A percentile compares a stretch with the other conserved stretches of the same genome.
phyloP scores from a whole-genome alignment of 306 rosid genomes.

The Begonia loranthoides region DNA sequence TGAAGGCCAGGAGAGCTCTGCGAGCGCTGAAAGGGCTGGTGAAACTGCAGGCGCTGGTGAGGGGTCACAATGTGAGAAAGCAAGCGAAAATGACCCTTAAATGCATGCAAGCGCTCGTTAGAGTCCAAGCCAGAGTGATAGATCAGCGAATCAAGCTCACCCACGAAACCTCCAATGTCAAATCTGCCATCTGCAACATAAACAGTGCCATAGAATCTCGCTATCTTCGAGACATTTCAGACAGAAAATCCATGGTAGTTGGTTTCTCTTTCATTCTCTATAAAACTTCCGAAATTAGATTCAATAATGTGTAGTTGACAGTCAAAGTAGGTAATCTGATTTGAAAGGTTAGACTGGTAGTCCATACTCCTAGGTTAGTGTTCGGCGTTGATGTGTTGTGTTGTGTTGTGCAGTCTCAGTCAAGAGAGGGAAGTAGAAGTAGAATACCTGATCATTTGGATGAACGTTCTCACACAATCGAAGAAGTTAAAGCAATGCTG shows the following conservation, averaged over 20 bases:
- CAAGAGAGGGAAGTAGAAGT: slow-evolving; percentile 80
- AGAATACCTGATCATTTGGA: slow-evolving; percentile 64
- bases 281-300: too few relatives aligned
- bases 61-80: slow-evolving; percentile 91
- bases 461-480: slow-evolving; percentile 72
- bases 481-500: slow-evolving; percentile 92
- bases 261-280: not conserved
- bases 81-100: slow-evolving; percentile 92
- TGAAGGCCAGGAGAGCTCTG: slow-evolving; percentile 88
- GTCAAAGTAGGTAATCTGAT: too few relatives aligned
- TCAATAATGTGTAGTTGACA: too few relatives aligned
- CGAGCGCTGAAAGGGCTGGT: slow-evolving; percentile 86
- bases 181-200: slow-evolving; percentile 69
- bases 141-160: slow-evolving; percentile 70
- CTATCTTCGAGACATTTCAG: slow-evolving; percentile 56
- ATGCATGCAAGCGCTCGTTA: slow-evolving; percentile 92
- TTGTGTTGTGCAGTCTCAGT: slow-evolving; percentile 17
- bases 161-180: slow-evolving; percentile 49
- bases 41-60: slow-evolving; percentile 86
- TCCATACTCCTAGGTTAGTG: too few relatives aligned
- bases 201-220: slow-evolving; percentile 18
- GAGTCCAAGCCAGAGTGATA: slow-evolving; percentile 83
- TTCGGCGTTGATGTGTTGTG: too few relatives aligned
- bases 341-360: too few relatives aligned
- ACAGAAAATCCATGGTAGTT: slow-evolving; percentile 71